Evolutionary conservation across 2,329 filamentous ascomycete genomes (phyloP), one percentile per base, ranked within the genome.

Genomic region (Stagonosporopsis cucurbitacearum): DNA sequence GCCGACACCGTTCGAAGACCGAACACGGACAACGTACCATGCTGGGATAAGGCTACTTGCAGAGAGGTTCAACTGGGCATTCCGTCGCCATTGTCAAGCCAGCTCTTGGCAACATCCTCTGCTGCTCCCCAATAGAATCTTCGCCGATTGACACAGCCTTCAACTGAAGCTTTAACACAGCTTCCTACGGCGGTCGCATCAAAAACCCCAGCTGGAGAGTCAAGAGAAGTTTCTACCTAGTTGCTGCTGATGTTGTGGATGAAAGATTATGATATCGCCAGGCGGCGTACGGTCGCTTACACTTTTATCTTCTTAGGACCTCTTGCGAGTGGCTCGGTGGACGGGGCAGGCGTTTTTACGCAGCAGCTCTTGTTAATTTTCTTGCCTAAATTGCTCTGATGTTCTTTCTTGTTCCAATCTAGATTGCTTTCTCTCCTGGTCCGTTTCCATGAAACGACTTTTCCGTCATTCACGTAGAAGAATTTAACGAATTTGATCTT

Each of bases 41-140:
- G 52, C 17, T 55, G 41, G 41, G 41, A 55, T 15, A 25, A 26
- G 7, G 19, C 19, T 2, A 19, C 2, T n/a, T 55, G 53, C 30
- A 55, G 20, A 12, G 46, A 55, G n/a, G 45, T 44, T 4, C 45
- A 49, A 12, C 52, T 54, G 22, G 52, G 52, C 17, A 53, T 53
- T 33, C 42, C 42, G 11, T 41, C 35, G 30, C 50, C 50, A 1
- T n/a, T 19, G 15, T 19, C 50, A 4, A 35, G 17, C 2, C 41
- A 25, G 6, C 15, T 35, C 2, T 7, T 26, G 4, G 15, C 33
- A 20, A 20, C 3, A n/a, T 2, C 28, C 17, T 25, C 47, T 25
- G 22, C 28, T 36, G 12, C 7, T 15, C 3, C 30, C 12, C 47
- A 7, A 8, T 20, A n/a, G 37, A 36, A 12, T 1, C 37, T 7